Evolutionary conservation across 2,329 filamentous ascomycete species (phyloP), one percentile per base, ranked within the genome.

Genomic region (Neocatenulostroma microsporum): DNA sequence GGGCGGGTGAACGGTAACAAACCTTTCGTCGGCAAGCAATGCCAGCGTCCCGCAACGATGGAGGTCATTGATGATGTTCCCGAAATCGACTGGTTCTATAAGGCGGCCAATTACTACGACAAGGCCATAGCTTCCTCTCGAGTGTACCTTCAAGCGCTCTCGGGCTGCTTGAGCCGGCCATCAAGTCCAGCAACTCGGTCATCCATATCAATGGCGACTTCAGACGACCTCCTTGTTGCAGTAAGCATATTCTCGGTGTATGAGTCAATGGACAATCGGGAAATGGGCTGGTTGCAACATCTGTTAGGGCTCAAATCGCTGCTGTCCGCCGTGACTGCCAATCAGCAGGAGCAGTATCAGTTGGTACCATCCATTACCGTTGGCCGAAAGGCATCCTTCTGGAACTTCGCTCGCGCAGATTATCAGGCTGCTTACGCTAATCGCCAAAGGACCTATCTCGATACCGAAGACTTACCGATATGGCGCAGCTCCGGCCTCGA

Each of bases 231-330:
- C 2, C 62, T 81, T 12, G 74, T 78, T 3, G 76, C 78, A 2
- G 76, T 77, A 2, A 76, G 77, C 1, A 80, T 82, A 10, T 62
- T 82, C 7, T 80, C 76, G 36, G 69, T 78, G 1, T 81, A 81
- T 52, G 78, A 82, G 44, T 75, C 79, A 30, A 62, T 82, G 14
- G 76, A 80, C 53, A 73, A 74, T 3, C 75, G 75, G 2, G 72
- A 72, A 5, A 67, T 69, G 0, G 76, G 76, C 12, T 82, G 76
- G 76, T 34, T 53, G 25, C 51, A 53, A 6, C 78, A 82, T 58
- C 59, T 82, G 10, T 77, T 72, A 41, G 78, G 77, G 1, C 70
- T 80, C 1, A 80, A 80, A 44, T 74, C 76, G 0, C 63, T 81
- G 12, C 64, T 80, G 28, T 70, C 65, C 17, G 61, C 70, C 36